Base-by-base conservation (phyloP, 2,329 filamentous ascomycete species). In the Colletotrichum incanum region DNA sequence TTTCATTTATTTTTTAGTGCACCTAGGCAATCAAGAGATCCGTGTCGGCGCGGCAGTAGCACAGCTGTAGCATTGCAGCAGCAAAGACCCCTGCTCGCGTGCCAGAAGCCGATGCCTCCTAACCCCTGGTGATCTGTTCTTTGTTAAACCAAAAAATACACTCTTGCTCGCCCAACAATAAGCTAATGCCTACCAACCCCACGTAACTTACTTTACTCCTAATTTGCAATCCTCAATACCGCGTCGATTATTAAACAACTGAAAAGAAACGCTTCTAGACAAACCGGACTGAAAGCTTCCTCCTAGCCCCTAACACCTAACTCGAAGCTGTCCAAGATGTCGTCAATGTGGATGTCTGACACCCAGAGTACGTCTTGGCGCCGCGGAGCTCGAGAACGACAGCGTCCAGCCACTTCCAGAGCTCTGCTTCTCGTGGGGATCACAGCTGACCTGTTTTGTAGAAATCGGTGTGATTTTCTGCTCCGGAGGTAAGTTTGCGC, bases 381-480 rank as follows among this genome's bases (percentile, higher is more conserved):
- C 49, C 41, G 37, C 52, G 28, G 34, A 62, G 61, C 62, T 50
- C 34, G 58, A 60, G 26, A 26, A 50, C 45, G n/a, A 45, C 31
- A 41, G 23, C 41, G n/a, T 43, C 39, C 59, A 26, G 47, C n/a
- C 47, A 55, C 28, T 23, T 18, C n/a, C 26, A 54, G n/a, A 45
- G 54, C 64, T 37, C 23, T 37, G 49, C 55, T 62, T 18, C 23
- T 28, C 31, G 43, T 62, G 59, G 49, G 45, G 58, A 64, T 20
- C 18, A 16, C 59, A 65, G 75, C 82, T 86, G 71, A 85, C 79
- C 66, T 71, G 3, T 45, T 69, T n/a, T 60, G 77, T 79, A 98
- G 96, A 99, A 84, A 93, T 98, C 79, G 96, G 96, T 77, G 95
- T 98, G 74, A 94, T 95, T 81, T 99, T 99, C 87, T 98, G 96